Evolutionary conservation across 1,284 basidiomycete genomes (phyloP), one percentile per base, ranked within the genome.

Genomic region (Moniliella sp.): DNA sequence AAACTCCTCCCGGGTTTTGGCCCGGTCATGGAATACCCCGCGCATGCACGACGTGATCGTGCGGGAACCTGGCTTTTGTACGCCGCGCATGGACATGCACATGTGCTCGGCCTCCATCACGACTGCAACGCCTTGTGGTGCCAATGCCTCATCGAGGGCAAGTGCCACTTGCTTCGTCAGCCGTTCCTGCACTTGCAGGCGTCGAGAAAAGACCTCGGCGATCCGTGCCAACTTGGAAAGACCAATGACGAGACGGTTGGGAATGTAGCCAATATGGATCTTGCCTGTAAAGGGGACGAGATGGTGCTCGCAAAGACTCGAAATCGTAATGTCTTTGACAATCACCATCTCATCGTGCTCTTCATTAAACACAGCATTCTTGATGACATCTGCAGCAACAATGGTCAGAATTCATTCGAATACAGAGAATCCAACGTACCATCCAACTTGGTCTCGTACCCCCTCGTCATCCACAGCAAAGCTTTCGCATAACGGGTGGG

Each of bases 321-420:
- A 93, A 41, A 99, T 77, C 60, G 93, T 82, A 51, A 99, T 97
- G 61, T 99, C 86, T 39, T 80, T 73, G 30, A 99, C 91, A 42
- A 99, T 75, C 33, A 99, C 88, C 84, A 99, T 91, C 63, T 99
- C 91, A 55, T 97, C 91, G 66, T 99, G 91, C 63, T 99, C 83
- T 64, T 99, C 91, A 33, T 84, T 79, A 61, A 99, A 99, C 25
- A 99, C 75, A 32, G 91, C 91, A 67, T 93, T 82, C 62, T 93
- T 91, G 47, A 97, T 93, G 44, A 97, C 86, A 60, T 97, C 88
- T 79, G 63, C 36, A 13, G 14, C 13, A 15, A 5, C 19, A 23
- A 7, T 23, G 21, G n/a, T 23, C 7, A 23, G 21, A 12, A 11
- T 18, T 28, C 12, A 7, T 28, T 7, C 27, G 7, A 15, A 14